Evolutionary conservation across 306 rosid species (phyloP).

Genomic region (Herpetospermum pedunculosum): DNA sequence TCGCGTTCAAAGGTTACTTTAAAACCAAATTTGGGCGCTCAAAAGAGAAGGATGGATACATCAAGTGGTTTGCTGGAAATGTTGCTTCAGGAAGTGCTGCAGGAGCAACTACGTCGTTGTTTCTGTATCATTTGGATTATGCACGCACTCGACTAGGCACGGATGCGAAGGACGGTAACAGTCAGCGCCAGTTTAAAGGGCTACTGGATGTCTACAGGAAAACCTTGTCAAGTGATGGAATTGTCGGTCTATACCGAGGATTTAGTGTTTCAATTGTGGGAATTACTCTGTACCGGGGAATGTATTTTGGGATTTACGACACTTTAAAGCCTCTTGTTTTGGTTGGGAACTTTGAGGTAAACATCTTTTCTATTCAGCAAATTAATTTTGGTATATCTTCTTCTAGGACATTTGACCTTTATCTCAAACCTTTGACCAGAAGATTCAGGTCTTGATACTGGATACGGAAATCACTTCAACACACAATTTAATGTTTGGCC

Average conservation of each 20-base stretch:
- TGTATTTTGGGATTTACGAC: constrained; percentile 96
- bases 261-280: constrained; percentile 83
- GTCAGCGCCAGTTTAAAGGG: constrained; percentile 74
- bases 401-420: neutral
- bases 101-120: constrained; percentile 77
- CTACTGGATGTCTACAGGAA: constrained; percentile 63
- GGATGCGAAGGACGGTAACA: constrained; percentile 38
- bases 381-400: neutral
- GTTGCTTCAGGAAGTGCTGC: constrained; percentile 99
- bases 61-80: constrained; percentile 92
- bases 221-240: constrained; percentile 77
- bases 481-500: neutral
- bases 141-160: constrained; percentile 88
- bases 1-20: constrained; percentile 99
- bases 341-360: constrained; percentile 81
- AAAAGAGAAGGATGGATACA: constrained; percentile 80
- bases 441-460: neutral
- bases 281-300: constrained; percentile 82
- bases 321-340: constrained; percentile 77
- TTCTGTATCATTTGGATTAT: constrained; percentile 87
- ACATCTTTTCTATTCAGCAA: constrained; percentile 10
- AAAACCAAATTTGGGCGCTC: constrained; percentile 70
- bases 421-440: neutral
- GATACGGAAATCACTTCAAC: neutral
- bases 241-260: constrained; percentile 78